Evolutionary conservation across 2,329 filamentous ascomycete genomes (phyloP), one percentile per base, ranked within the genome.

Genomic region (Amphichorda felina): DNA sequence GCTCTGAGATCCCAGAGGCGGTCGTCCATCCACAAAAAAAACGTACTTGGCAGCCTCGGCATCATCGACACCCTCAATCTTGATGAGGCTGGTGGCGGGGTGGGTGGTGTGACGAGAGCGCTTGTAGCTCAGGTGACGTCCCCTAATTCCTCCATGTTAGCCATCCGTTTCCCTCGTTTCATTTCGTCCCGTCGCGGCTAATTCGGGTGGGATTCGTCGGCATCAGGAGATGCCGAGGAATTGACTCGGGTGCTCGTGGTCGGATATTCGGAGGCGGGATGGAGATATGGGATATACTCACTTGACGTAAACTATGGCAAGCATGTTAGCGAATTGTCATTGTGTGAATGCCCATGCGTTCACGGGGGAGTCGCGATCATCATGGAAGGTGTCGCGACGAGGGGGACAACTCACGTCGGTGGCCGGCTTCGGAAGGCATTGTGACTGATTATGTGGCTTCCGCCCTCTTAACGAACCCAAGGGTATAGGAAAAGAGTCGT

Each of bases 71-170:
- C 89, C 89, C 77, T 98, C 89, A 59, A 98, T 94, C 80, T 95
- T 91, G 72, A 98, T 82, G 69, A 96, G 75, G 63, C 84, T 84
- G 56, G 84, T 93, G 70, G 81, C 80, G 55, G 89, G 82, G 75
- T 83, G 87, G 62, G 80, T 87, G 70, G 75, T 82, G 70, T 85
- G 83, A 75, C 93, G 89, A 64, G 82, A 82, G 68, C 89, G 84
- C 77, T 94, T 82, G 77, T 94, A 95, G 72, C 82, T 89, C 71
- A 96, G 73, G 80, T 96, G 89, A 70, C 87, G 88, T 75, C 87
- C 89, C 86, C 85, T 93, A 48, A 11, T 41, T 35, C 39, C 44
- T 44, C 28, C 40, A 46, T 40, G 55, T 57, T 43, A 58, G 54
- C 43, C 39, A 43, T 45, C 37, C 43, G 31, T 53, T 35, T 42